Conservation (phyloP, 1,139 yeast genomes). For the Hanseniaspora sp. region DNA sequence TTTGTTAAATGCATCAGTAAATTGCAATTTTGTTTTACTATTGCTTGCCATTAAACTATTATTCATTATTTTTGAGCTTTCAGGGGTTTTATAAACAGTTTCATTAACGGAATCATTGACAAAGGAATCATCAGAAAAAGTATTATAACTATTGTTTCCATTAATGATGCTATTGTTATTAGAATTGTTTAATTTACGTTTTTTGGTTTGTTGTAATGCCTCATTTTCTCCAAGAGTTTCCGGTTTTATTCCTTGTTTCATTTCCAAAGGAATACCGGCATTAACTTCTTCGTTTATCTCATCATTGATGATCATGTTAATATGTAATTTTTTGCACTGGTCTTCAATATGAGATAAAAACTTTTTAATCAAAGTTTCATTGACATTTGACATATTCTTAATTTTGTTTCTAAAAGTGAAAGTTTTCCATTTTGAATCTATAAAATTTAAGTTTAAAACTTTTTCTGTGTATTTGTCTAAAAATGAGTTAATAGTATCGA, state of each 20-base stretch:
- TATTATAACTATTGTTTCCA: not conserved
- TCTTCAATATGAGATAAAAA: conserved; percentile 4
- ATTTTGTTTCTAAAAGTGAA: conserved; percentile 15
- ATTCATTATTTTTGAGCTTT: not conserved
- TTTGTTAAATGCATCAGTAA: not conserved
- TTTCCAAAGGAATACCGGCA: not conserved
- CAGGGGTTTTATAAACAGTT: not conserved
- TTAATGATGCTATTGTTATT: not conserved
- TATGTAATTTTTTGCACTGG: conserved; percentile 12
- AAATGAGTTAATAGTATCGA: conserved; percentile 2
- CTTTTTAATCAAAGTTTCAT: not conserved
- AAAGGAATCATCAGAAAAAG: not conserved
- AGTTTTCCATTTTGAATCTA: conserved; percentile 12
- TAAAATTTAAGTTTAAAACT: conserved; percentile 32
- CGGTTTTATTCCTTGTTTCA: not conserved
- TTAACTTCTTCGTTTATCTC: not conserved
- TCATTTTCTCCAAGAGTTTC: not conserved
- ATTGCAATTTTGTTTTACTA: not conserved
- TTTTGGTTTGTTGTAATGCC: not conserved
- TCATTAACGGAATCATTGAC: not conserved
- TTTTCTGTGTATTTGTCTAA: conserved; percentile 27
- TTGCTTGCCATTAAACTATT: not conserved
- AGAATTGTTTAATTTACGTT: not conserved
- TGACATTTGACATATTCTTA: conserved; percentile 10
- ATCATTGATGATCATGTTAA: conserved; percentile 4